Evolutionary conservation across 208 protist species (phyloP), one percentile per base, ranked within the genome.

Genomic region (Blechomonas ayalai): DNA sequence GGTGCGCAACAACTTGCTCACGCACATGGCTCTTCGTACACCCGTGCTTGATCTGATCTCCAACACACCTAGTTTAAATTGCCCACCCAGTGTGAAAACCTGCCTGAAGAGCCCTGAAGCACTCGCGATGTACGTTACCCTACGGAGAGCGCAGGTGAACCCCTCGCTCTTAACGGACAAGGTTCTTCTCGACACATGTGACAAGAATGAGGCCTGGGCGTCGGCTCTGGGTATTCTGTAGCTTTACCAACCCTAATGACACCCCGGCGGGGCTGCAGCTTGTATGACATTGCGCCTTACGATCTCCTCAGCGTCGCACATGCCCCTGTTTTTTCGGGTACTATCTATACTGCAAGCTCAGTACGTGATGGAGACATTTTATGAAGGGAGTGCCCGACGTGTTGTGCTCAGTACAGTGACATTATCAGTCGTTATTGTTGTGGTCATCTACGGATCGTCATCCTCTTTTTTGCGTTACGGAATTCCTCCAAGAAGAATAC

Each of bases 21-120:
- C 68, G 0, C 80, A 89, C 48, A 34, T 89, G 15, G 67, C 63
- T 1, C 47, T 89, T 27, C 80, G 80, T 16, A 60, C 63, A 12
- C 65, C 72, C 0, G 63, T 56, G 34, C 12, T 80, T 16, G 41
- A 55, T 16, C 33, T 48, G 0, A 41, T 69, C 20, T 13, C 18
- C 3, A 26, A 58, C n/a, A 44, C 23, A 22, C 36, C 27, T n/a
- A 19, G 46, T 38, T 10, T 19, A 9, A 37, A 59, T 9, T 76
- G 62, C 55, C 71, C 73, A 0, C 47, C 41, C 2, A 33, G 12
- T 3, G 67, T 80, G 49, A 12, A 26, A 31, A 15, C 16, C 15
- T 70, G 60, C 19, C 65, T 90, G 15, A 9, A 35, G 10, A 61
- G 33, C 26, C 28, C 40, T 1, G 61, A 78, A 31, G 76, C 82